A percentile compares a stretch with the other conserved stretches of the same genome.
Conservation (phyloP, 768 basidiomycete species). For the Amanita pseudoporphyria region DNA sequence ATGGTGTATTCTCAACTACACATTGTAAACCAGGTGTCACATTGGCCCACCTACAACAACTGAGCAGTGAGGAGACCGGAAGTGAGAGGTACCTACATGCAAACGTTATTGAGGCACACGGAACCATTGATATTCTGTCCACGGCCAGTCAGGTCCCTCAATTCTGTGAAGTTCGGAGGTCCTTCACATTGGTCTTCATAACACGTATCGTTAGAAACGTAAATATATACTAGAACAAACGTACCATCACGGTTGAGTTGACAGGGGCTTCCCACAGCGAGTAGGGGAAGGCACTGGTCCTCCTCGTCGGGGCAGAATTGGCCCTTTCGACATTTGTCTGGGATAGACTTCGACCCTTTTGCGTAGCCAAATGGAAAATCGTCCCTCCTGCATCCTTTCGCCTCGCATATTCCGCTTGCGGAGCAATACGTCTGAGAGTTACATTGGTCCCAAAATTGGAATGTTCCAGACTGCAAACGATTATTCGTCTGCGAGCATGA, state of each 20-base stretch:
- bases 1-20: constrained; percentile 69
- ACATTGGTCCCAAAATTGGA: constrained; percentile 74
- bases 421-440: constrained; percentile 62
- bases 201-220: constrained; percentile 3
- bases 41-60: constrained; percentile 60
- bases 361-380: constrained; percentile 68
- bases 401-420: constrained; percentile 40
- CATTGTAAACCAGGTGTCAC: constrained; percentile 55
- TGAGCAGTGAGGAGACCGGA: not conserved
- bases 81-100: constrained; percentile 51
- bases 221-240: constrained; percentile 11
- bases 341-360: constrained; percentile 30
- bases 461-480: constrained; percentile 67
- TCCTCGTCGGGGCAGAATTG: constrained; percentile 84
- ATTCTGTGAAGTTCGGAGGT: constrained; percentile 54
- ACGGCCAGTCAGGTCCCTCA: constrained; percentile 53
- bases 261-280: constrained; percentile 58
- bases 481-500: constrained; percentile 47
- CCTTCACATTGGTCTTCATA: constrained; percentile 63
- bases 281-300: constrained; percentile 50
- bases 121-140: constrained; percentile 76
- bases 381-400: constrained; percentile 66
- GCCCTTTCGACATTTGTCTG: constrained; percentile 48
- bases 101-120: constrained; percentile 72
- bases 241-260: constrained; percentile 83